A percentile compares a stretch with the other conserved stretches of the same genome.
Evolutionary conservation across 108 stramenopile genomes (phyloP).

Genomic region (Schizochytrium sp.): DNA sequence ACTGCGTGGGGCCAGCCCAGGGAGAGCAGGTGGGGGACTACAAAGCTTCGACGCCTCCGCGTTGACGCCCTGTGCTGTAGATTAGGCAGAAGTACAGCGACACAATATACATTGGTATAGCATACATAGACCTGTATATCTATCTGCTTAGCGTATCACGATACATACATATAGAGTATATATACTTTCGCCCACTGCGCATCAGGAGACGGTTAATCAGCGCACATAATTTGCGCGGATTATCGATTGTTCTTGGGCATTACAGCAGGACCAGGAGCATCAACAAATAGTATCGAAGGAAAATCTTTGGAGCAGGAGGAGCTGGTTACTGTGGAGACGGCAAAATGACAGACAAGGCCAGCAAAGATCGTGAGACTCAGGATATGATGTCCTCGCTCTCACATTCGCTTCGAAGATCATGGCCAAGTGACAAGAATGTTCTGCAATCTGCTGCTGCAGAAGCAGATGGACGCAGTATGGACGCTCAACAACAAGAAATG

Average conservation of each 20-base stretch:
- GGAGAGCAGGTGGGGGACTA: too few relatives aligned
- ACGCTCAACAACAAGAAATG: background rate
- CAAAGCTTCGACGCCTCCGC: too few relatives aligned
- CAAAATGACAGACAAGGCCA: background rate
- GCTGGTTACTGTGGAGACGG: background rate
- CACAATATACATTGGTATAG: too few relatives aligned
- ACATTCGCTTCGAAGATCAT: conserved; percentile 49
- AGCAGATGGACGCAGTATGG: background rate
- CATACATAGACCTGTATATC: too few relatives aligned
- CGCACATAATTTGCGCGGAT: too few relatives aligned
- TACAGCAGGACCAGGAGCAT: background rate
- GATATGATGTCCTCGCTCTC: conserved; percentile 21
- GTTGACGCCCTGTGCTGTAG: too few relatives aligned
- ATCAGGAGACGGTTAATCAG: too few relatives aligned
- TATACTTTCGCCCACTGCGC: too few relatives aligned
- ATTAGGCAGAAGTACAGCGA: too few relatives aligned
- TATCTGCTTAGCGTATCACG: too few relatives aligned
- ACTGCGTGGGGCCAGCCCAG: too few relatives aligned
- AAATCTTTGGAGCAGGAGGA: background rate
- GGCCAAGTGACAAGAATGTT: conserved; percentile 51
- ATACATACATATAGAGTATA: too few relatives aligned
- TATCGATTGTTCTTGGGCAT: background rate
- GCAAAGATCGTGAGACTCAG: background rate
- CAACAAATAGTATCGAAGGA: background rate
- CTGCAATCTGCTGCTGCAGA: background rate